phyloP scores from a whole-genome alignment of 202 grass and related monocot species.

The Digitaria exilis region DNA sequence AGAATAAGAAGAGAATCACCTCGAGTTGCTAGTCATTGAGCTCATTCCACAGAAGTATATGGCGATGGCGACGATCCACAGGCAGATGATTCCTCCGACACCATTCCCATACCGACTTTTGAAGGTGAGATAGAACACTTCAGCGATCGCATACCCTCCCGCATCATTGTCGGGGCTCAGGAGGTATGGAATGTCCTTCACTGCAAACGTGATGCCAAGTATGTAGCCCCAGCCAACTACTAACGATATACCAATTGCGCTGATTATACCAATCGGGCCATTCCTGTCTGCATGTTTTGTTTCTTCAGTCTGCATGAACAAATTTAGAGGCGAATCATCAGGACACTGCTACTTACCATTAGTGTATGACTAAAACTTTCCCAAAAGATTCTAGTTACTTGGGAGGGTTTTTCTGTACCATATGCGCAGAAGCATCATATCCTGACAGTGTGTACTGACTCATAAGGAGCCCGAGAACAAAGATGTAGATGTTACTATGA shows the following conservation, averaged over 20 bases:
- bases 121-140: constrained; percentile 85
- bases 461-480: constrained; percentile 80
- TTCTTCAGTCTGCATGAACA: constrained; percentile 68
- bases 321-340: background rate
- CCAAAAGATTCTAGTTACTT: background rate
- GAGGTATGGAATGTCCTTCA: constrained; percentile 62
- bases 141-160: constrained; percentile 75
- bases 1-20: constrained; percentile 39
- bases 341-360: background rate
- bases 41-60: constrained; percentile 94
- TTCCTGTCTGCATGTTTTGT: constrained; percentile 84
- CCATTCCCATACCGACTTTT: constrained; percentile 74
- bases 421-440: constrained; percentile 87
- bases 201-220: constrained; percentile 79
- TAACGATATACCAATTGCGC: constrained; percentile 75
- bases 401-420: constrained; percentile 41
- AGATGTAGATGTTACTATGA: constrained; percentile 83
- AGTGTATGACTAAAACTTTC: background rate
- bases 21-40: constrained; percentile 88
- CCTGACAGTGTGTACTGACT: constrained; percentile 84
- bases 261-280: constrained; percentile 84
- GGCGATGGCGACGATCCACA: constrained; percentile 67
- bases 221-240: constrained; percentile 84
- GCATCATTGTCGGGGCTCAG: constrained; percentile 74
- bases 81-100: constrained; percentile 71